Conservation (phyloP, 306 rosid species). For the Dicorynia guianensis region DNA sequence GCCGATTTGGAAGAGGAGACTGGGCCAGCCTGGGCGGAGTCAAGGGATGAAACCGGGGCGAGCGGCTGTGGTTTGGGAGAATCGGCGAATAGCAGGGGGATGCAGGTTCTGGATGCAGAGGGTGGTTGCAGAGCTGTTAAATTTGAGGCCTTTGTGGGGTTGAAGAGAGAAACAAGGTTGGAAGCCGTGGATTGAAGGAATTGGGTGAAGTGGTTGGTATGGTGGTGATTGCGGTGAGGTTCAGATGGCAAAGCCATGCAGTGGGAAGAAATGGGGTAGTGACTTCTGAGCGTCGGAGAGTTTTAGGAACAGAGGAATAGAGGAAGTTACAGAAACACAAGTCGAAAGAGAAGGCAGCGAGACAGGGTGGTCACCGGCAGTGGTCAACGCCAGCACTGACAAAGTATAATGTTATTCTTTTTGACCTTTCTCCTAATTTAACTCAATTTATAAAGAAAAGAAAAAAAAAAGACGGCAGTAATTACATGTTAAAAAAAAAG, state of each 20-base stretch:
- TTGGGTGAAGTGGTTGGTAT: conserved; percentile 51
- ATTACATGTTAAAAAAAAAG: too few relatives aligned
- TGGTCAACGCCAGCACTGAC: too few relatives aligned
- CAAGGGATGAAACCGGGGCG: conserved; percentile 24
- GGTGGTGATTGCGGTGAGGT: conserved; percentile 41
- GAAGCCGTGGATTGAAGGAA: conserved; percentile 68
- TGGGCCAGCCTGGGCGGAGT: conserved; percentile 51
- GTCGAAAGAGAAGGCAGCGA: background rate
- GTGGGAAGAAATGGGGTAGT: background rate
- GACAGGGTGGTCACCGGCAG: too few relatives aligned
- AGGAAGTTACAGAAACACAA: background rate
- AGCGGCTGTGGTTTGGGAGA: conserved; percentile 49
- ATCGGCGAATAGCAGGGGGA: conserved; percentile 57
- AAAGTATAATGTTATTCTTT: too few relatives aligned
- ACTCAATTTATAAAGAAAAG: too few relatives aligned
- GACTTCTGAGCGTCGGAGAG: background rate
- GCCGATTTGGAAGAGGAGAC: conserved; percentile 57
- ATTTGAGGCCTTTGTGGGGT: conserved; percentile 44
- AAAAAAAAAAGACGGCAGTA: too few relatives aligned
- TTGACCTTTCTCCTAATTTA: too few relatives aligned
- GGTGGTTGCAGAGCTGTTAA: conserved; percentile 13
- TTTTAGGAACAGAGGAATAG: too few relatives aligned
- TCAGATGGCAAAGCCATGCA: conserved; percentile 73
- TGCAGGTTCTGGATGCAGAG: conserved; percentile 45
- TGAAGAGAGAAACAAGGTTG: conserved; percentile 63